A percentile compares a stretch with the other conserved stretches of the same genome.
phyloP scores from a whole-genome alignment of 768 basidiomycete genomes.

The Auricularia heimuer region DNA sequence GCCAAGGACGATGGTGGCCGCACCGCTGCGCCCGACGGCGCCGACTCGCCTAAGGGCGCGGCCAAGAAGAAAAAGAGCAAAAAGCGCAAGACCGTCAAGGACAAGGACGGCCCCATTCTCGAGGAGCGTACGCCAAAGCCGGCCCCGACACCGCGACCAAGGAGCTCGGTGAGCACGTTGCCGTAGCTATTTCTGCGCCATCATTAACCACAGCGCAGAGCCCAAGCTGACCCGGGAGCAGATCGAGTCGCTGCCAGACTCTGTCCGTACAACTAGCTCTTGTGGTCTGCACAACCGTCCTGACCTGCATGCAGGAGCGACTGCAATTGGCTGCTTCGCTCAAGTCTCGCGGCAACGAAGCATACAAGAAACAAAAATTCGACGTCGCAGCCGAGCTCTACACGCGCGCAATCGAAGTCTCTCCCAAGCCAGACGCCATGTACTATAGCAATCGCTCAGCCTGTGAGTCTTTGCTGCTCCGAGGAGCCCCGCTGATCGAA shows the following conservation, averaged over 20 bases:
- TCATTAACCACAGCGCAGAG: conserved; percentile 12
- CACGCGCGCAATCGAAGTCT: conserved; percentile 63
- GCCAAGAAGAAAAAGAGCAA: conserved; percentile 39
- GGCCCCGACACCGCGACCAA: neutral
- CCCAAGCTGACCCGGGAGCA: conserved; percentile 37
- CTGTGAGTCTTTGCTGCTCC: conserved; percentile 19
- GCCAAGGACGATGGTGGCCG: conserved; percentile 38
- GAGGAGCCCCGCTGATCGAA: too few species aligned
- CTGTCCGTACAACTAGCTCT: neutral
- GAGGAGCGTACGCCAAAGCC: conserved; percentile 55
- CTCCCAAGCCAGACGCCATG: conserved; percentile 77
- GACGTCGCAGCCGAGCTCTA: conserved; percentile 52
- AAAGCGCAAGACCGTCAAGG: conserved; percentile 51
- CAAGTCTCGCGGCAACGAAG: conserved; percentile 63
- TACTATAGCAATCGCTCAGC: conserved; percentile 94
- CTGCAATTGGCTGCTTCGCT: conserved; percentile 48
- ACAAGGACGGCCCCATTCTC: conserved; percentile 62
- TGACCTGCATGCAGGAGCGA: conserved; percentile 42
- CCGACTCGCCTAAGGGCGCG: conserved; percentile 29
- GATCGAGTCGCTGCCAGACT: conserved; percentile 43
- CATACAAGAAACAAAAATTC: conserved; percentile 57
- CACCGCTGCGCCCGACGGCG: conserved; percentile 18
- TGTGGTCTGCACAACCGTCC: neutral
- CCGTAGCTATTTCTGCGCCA: neutral
- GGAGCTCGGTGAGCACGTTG: neutral